phyloP scores from a whole-genome alignment of 495 filamentous ascomycete species.

The Copromyces sp. region DNA sequence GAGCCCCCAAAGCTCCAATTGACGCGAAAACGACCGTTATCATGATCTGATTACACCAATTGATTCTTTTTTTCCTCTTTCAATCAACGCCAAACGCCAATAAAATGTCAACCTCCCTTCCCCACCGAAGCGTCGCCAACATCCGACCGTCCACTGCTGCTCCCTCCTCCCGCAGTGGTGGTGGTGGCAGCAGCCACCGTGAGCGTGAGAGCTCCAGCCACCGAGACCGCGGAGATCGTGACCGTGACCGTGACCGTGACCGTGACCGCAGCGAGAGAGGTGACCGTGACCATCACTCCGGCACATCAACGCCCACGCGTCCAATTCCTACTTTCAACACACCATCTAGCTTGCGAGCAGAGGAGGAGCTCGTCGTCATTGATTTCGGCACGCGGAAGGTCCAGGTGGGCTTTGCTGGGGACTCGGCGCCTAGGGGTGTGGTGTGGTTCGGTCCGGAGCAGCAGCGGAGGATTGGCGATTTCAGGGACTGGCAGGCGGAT shows the following conservation, averaged over 20 bases:
- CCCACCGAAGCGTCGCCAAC: constrained; percentile 42
- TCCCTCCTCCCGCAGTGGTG: constrained; percentile 9
- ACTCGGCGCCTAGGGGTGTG: constrained; percentile 59
- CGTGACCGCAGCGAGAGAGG: too few relatives aligned
- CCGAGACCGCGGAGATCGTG: neutral
- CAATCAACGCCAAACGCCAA: neutral
- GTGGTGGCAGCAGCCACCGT: constrained; percentile 10
- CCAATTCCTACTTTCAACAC: constrained; percentile 57
- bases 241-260: constrained; percentile 2
- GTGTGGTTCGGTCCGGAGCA: constrained; percentile 60
- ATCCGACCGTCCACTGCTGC: constrained; percentile 30
- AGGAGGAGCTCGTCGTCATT: constrained; percentile 76
- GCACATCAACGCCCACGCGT: constrained; percentile 53
- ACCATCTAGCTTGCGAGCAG: constrained; percentile 61
- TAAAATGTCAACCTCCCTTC: constrained; percentile 20
- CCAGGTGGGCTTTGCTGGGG: constrained; percentile 76
- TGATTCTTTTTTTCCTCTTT: neutral
- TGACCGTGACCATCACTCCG: constrained; percentile 1
- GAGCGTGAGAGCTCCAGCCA: constrained; percentile 5
- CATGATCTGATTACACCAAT: neutral
- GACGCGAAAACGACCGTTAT: neutral
- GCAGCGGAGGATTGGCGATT: constrained; percentile 74
- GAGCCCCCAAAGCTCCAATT: neutral
- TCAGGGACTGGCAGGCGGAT: constrained; percentile 54
- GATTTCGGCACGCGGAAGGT: constrained; percentile 75